phyloP scores from a whole-genome alignment of 345 rosid genomes.

The Brassica napus region Da-Ae NC_063446.1:57584501-57585000 shows the following conservation, averaged over 20 bases:
- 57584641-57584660: constrained; percentile 34
- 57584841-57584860: neutral
- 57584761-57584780: constrained; percentile 17
- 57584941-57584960: constrained; percentile 77
- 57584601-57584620: neutral
- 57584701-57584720: constrained; percentile 32
- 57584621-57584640: neutral
- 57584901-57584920: constrained; percentile 79
- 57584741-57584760: constrained; percentile 28
- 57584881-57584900: neutral
- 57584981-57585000: constrained; percentile 68
- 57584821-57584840: constrained; percentile 10
- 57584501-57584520: neutral
- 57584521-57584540: neutral
- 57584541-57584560: neutral
- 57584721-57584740: constrained; percentile 28
- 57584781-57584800: constrained; percentile 30
- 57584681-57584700: constrained; percentile 26
- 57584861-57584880: constrained; percentile 11
- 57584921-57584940: constrained; percentile 77
- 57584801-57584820: neutral
- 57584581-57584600: neutral
- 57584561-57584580: neutral
- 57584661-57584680: constrained; percentile 3
- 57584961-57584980: constrained; percentile 85